These are phyloP conservation scores for Caryopteris hybrid DNA, from an alignment of 305 asterid species.

Conservation along the genomic window DNA sequence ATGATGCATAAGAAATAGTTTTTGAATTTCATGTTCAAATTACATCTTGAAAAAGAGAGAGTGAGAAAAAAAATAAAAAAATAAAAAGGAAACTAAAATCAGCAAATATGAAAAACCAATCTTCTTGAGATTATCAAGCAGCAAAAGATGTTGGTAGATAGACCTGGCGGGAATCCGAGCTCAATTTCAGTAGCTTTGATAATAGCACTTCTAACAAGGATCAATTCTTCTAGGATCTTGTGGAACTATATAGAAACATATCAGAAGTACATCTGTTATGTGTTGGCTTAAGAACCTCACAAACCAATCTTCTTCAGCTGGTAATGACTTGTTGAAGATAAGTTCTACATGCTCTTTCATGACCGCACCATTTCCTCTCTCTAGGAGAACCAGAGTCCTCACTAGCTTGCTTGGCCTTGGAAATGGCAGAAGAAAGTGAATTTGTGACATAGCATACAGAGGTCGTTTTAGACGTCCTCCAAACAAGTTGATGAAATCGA, in stretches of 20 bases:
- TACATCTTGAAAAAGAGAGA: background rate
- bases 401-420: conserved; percentile 6
- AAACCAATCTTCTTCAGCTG: too few species aligned
- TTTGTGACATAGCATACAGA: conserved; percentile 41
- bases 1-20: background rate
- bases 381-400: too few species aligned
- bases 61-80: too few species aligned
- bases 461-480: conserved; percentile 54
- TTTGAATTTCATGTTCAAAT: background rate
- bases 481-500: conserved; percentile 31
- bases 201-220: background rate
- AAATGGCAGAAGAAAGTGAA: conserved; percentile 17
- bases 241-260: background rate
- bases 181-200: background rate
- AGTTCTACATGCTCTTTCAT: conserved; percentile 30
- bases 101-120: background rate
- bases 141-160: background rate
- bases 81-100: background rate
- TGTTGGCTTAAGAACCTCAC: background rate
- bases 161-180: background rate
- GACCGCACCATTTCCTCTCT: conserved; percentile 10
- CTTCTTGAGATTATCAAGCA: background rate
- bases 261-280: too few species aligned
- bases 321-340: conserved; percentile 39
- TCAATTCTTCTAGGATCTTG: background rate